Conservation (phyloP, 2,329 filamentous ascomycete genomes). For the Pseudocercospora vitis region DNA sequence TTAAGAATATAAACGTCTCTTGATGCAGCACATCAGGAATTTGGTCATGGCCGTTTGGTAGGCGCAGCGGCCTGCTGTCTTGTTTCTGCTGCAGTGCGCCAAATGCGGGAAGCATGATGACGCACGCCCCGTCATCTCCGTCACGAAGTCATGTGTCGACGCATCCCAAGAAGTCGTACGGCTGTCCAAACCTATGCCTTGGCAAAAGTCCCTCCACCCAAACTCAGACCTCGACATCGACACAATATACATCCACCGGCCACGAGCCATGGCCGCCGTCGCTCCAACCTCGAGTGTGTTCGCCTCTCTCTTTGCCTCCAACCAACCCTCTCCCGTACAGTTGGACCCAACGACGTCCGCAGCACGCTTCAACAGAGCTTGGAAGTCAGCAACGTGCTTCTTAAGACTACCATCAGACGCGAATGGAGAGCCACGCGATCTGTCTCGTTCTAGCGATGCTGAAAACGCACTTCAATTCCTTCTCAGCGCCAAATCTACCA, state of each 20-base stretch:
- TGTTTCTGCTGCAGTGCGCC: background rate
- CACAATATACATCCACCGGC: background rate
- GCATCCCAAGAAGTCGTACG: background rate
- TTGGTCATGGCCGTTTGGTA: background rate
- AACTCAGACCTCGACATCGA: background rate
- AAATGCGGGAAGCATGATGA: background rate
- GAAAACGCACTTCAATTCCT: constrained; percentile 20
- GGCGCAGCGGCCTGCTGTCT: background rate
- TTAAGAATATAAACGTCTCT: background rate
- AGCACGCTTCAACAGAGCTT: constrained; percentile 43
- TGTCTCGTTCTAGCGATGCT: constrained; percentile 18
- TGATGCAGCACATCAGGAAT: too few species aligned
- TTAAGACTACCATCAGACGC: constrained; percentile 27
- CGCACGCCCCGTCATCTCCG: background rate
- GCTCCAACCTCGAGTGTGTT: constrained; percentile 28
- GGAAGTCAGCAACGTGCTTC: constrained; percentile 50
- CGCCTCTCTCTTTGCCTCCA: constrained; percentile 48
- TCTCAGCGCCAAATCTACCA: constrained; percentile 13
- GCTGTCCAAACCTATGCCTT: background rate
- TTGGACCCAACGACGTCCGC: constrained; percentile 42
- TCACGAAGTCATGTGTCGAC: background rate
- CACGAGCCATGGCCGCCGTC: constrained; percentile 19
- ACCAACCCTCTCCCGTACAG: constrained; percentile 46
- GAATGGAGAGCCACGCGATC: background rate
- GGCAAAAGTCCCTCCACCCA: background rate